phyloP scores from a whole-genome alignment of 2,329 filamentous ascomycete species.

The Dendryphion nanum region DNA sequence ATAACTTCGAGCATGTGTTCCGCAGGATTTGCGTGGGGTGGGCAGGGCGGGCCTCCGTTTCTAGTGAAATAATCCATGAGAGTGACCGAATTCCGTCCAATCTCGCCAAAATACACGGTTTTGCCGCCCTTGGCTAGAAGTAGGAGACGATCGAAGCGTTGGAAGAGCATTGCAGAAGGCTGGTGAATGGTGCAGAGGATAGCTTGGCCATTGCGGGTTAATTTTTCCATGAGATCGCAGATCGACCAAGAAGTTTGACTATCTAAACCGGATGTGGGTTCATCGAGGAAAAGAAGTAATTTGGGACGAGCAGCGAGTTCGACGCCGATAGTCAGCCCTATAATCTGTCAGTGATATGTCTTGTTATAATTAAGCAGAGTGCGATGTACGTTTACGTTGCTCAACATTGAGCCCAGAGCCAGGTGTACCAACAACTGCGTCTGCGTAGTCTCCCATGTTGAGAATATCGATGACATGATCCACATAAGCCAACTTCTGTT shows the following conservation, averaged over 20 bases:
- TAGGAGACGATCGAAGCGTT: slow-evolving; percentile 76
- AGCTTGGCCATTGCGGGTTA: slow-evolving; percentile 75
- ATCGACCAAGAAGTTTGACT: slow-evolving; percentile 89
- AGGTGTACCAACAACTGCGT: slow-evolving; percentile 58
- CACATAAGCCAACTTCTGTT: slow-evolving; percentile 60
- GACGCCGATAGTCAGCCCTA: slow-evolving; percentile 69
- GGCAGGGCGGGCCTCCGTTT: slow-evolving; percentile 63
- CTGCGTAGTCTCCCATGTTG: slow-evolving; percentile 58
- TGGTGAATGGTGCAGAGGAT: slow-evolving; percentile 93
- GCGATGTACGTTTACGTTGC: slow-evolving; percentile 43
- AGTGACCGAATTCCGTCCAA: slow-evolving; percentile 64
- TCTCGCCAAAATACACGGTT: slow-evolving; percentile 75
- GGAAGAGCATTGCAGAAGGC: slow-evolving; percentile 85
- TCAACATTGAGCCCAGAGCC: slow-evolving; percentile 58
- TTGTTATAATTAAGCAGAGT: slow-evolving; percentile 64
- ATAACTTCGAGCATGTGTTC: slow-evolving; percentile 65
- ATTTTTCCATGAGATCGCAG: slow-evolving; percentile 75
- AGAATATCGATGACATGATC: slow-evolving; percentile 58
- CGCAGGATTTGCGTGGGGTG: slow-evolving; percentile 67
- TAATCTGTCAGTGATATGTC: slow-evolving; percentile 69
- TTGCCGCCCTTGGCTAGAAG: slow-evolving; percentile 71
- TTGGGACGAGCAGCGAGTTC: slow-evolving; percentile 73
- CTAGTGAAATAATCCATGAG: slow-evolving; percentile 71
- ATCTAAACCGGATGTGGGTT: slow-evolving; percentile 74
- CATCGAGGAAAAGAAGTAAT: slow-evolving; percentile 84